phyloP scores from a whole-genome alignment of 2,329 filamentous ascomycete species.

The Aspergillus persii region DNA sequence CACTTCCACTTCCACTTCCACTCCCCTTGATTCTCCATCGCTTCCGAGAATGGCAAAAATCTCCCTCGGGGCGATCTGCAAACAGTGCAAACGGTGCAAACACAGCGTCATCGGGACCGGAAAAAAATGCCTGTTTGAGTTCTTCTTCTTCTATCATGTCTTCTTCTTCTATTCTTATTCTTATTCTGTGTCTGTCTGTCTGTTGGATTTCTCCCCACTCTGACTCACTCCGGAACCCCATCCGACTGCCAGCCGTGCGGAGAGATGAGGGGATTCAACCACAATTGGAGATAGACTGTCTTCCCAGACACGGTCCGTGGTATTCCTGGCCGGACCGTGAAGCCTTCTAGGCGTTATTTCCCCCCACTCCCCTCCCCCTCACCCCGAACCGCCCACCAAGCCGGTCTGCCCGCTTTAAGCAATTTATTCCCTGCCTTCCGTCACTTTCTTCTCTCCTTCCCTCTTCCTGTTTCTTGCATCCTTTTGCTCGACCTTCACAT shows the following conservation, averaged over 20 bases:
- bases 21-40: no score
- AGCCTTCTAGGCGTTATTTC: neutral
- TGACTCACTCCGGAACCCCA: no score
- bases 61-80: neutral
- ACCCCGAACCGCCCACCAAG: constrained; percentile 4
- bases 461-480: neutral
- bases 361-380: neutral
- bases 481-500: neutral
- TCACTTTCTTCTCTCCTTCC: neutral
- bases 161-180: no score
- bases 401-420: constrained; percentile 12
- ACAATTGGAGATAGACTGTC: neutral
- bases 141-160: no score
- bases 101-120: constrained; percentile 8
- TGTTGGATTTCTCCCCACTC: no score
- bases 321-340: neutral
- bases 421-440: neutral
- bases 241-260: neutral
- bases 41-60: neutral
- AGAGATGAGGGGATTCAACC: neutral
- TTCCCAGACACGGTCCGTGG: neutral
- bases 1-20: no score
- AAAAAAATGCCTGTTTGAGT: constrained; percentile 16
- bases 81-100: neutral
- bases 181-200: no score